These are phyloP conservation scores for Babesia gibsoni DNA, from an alignment of 169 alveolate species.

Conservation along the genomic window DNA sequence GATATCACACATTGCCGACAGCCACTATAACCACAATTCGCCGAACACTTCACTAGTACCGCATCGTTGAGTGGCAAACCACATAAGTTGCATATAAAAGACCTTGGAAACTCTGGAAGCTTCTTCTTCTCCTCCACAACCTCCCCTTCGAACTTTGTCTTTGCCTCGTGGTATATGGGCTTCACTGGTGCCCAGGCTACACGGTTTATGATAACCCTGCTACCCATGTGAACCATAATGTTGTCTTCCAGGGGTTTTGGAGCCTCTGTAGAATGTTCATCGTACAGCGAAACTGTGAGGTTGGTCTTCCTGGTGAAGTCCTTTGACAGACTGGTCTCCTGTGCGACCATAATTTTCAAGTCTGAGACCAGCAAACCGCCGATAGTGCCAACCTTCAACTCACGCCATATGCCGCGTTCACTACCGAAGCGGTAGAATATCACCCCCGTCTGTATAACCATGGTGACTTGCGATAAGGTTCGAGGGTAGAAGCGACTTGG, in stretches of 20 bases:
- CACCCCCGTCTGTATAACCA: slow-evolving; percentile 27
- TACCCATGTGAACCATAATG: slow-evolving; percentile 49
- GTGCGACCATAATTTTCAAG: slow-evolving; percentile 56
- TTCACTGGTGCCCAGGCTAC: slow-evolving; percentile 60
- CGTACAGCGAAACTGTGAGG: slow-evolving; percentile 44
- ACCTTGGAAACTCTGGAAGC: slow-evolving; percentile 29
- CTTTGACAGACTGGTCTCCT: slow-evolving; percentile 50
- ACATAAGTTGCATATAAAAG: slow-evolving; percentile 59
- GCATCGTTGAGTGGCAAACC: slow-evolving; percentile 46
- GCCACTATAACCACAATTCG: slow-evolving; percentile 59
- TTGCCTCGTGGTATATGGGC: slow-evolving; percentile 59
- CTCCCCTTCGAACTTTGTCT: slow-evolving; percentile 32
- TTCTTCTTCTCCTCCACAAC: slow-evolving; percentile 17
- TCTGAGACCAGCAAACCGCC: slow-evolving; percentile 58
- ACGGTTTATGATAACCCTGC: slow-evolving; percentile 48
- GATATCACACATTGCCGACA: slow-evolving; percentile 39
- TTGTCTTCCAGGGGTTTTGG: slow-evolving; percentile 52
- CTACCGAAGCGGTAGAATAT: slow-evolving; percentile 66
- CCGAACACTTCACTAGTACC: slow-evolving; percentile 53
- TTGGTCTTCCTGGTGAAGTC: slow-evolving; percentile 61
- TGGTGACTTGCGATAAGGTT: not conserved
- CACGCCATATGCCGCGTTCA: slow-evolving; percentile 68
- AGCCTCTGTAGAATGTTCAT: slow-evolving; percentile 28
- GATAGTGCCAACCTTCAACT: slow-evolving; percentile 29
- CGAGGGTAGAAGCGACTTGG: too few relatives aligned